These are phyloP conservation scores for Rugonectria rugulosa DNA, from an alignment of 2,329 filamentous ascomycete genomes.

Conservation along the genomic window DNA sequence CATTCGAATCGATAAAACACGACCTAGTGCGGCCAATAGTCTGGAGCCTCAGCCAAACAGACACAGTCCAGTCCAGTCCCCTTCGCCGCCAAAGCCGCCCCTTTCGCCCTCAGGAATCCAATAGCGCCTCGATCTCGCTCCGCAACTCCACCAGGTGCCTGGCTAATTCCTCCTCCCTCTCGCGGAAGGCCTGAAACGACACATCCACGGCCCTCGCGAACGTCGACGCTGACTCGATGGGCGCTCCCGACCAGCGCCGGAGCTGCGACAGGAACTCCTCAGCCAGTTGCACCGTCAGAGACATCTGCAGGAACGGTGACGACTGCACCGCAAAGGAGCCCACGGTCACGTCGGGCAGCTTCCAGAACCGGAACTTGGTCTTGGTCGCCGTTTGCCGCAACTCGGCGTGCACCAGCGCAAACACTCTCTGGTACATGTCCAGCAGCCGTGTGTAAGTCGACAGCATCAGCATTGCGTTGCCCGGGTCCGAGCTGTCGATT, in stretches of 20 bases:
- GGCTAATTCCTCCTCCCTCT: conserved; percentile 44
- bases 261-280: conserved; percentile 50
- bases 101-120: conserved; percentile 34
- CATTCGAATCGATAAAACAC: too few species aligned
- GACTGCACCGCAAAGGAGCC: conserved; percentile 51
- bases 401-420: conserved; percentile 46
- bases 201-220: conserved; percentile 44
- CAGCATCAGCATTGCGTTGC: conserved; percentile 48
- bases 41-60: too few species aligned
- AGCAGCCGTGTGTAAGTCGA: conserved; percentile 50
- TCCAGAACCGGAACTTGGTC: conserved; percentile 46
- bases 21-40: too few species aligned
- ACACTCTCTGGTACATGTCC: conserved; percentile 51
- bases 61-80: too few species aligned
- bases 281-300: conserved; percentile 51
- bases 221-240: conserved; percentile 36
- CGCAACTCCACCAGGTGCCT: conserved; percentile 44
- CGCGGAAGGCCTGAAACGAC: conserved; percentile 42
- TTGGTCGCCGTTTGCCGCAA: conserved; percentile 39
- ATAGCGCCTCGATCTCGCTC: conserved; percentile 43
- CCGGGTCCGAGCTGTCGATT: conserved; percentile 44
- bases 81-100: too few species aligned
- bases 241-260: conserved; percentile 39
- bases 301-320: conserved; percentile 51
- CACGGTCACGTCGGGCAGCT: conserved; percentile 50